Evolutionary conservation across 129 eudicot genomes (phyloP).

Genomic region (Apium graveolens): DNA sequence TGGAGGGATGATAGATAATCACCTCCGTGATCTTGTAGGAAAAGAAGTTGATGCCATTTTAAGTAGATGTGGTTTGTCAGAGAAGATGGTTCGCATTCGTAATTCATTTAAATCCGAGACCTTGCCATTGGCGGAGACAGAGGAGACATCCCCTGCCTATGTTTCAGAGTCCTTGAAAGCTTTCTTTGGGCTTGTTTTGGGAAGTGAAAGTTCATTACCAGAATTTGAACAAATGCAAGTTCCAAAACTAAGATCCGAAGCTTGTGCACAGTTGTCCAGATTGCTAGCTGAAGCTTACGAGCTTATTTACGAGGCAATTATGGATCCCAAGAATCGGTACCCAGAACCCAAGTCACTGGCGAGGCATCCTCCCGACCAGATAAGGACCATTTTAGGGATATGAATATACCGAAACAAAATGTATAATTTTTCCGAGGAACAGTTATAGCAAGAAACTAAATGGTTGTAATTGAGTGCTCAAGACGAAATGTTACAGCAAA

Average conservation of each 20-base stretch:
- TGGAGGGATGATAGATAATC: slow-evolving; percentile 56
- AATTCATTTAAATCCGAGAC: slow-evolving; percentile 8
- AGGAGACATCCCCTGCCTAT: slow-evolving; percentile 65
- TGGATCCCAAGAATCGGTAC: slow-evolving; percentile 67
- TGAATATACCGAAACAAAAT: slow-evolving; percentile 24
- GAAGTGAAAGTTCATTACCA: slow-evolving; percentile 78
- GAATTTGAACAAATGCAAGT: slow-evolving; percentile 90
- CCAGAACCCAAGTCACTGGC: slow-evolving; percentile 84
- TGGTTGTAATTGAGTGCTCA: too few relatives aligned
- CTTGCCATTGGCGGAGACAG: slow-evolving; percentile 47
- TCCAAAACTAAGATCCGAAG: slow-evolving; percentile 75
- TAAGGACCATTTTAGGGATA: slow-evolving; percentile 88
- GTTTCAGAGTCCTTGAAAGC: slow-evolving; percentile 72
- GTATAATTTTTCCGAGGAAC: not conserved
- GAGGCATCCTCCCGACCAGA: slow-evolving; percentile 97
- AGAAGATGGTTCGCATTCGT: slow-evolving; percentile 63
- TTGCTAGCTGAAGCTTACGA: slow-evolving; percentile 75
- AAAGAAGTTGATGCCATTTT: slow-evolving; percentile 72
- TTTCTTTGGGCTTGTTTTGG: slow-evolving; percentile 79
- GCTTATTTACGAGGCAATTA: slow-evolving; percentile 60
- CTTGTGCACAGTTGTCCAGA: slow-evolving; percentile 55
- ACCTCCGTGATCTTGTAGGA: slow-evolving; percentile 53
- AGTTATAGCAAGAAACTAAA: not conserved
- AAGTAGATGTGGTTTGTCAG: slow-evolving; percentile 58
- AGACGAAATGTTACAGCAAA: not conserved